phyloP scores from a whole-genome alignment of 106 monocot species.

The Phalaenopsis equestris region DNA sequence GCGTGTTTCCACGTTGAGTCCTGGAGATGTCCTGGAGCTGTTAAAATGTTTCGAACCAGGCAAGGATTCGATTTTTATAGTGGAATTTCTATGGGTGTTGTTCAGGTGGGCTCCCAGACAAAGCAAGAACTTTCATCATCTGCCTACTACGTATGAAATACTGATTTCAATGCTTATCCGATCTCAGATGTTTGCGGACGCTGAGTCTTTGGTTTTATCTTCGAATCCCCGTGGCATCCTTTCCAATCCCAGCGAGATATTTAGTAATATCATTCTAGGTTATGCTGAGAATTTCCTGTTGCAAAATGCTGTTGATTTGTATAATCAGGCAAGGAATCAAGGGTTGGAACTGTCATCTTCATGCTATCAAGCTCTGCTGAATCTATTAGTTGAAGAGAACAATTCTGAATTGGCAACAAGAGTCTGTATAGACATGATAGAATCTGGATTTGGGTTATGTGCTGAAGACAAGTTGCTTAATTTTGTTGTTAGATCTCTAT shows the following conservation, averaged over 20 bases:
- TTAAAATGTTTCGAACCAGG: constrained; percentile 25
- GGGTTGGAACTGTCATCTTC: constrained; percentile 25
- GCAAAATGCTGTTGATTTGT: constrained; percentile 36
- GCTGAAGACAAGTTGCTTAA: constrained; percentile 32
- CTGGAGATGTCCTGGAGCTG: constrained; percentile 50
- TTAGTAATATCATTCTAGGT: constrained; percentile 45
- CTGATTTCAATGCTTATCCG: constrained; percentile 52
- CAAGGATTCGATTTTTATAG: constrained; percentile 11
- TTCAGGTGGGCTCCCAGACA: constrained; percentile 54
- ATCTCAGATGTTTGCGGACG: constrained; percentile 40
- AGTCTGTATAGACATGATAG: constrained; percentile 70
- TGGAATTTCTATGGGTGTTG: constrained; percentile 44
- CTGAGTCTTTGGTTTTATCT: constrained; percentile 46
- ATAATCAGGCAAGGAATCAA: constrained; percentile 30
- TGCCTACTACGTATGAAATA: constrained; percentile 45
- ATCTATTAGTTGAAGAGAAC: constrained; percentile 18
- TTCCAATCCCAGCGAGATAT: constrained; percentile 19
- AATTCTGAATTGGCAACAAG: constrained; percentile 25
- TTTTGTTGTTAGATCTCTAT: constrained; percentile 33
- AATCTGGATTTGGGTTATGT: constrained; percentile 27
- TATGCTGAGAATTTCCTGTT: constrained; percentile 28
- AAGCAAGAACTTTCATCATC: constrained; percentile 47
- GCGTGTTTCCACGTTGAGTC: constrained; percentile 40
- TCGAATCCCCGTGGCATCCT: constrained; percentile 8
- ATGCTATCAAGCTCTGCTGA: constrained; percentile 43